A percentile compares a stretch with the other conserved stretches of the same genome.
These are phyloP conservation scores for Cadophora luteo-olivacea DNA, from an alignment of 2,329 filamentous ascomycete species.

Conservation along the genomic window DNA sequence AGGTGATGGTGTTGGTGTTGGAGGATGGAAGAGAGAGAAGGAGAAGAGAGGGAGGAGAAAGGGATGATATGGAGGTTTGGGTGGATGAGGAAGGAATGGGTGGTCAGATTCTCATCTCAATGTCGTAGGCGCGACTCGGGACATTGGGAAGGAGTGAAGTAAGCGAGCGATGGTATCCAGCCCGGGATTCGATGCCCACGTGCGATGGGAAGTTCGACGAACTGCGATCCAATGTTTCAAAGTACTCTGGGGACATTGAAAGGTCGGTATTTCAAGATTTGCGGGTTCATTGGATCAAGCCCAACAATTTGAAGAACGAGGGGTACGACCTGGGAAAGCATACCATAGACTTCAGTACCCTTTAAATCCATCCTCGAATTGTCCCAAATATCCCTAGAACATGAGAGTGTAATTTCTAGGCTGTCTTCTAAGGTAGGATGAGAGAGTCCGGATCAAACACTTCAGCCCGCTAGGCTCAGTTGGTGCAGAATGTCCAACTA, in stretches of 20 bases:
- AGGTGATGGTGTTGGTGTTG: conserved; percentile 24
- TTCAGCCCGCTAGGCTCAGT: too few species aligned
- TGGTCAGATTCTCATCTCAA: neutral
- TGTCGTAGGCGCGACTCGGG: neutral
- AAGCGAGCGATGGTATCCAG: neutral
- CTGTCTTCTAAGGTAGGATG: too few species aligned
- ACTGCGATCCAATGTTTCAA: neutral
- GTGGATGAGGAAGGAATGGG: conserved; percentile 2
- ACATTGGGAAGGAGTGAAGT: conserved; percentile 15
- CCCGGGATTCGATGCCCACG: neutral
- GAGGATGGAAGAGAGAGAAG: conserved; percentile 9
- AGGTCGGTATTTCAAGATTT: too few species aligned
- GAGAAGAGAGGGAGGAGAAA: conserved; percentile 18
- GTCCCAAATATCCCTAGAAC: too few species aligned
- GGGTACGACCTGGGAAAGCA: too few species aligned
- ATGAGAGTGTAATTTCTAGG: too few species aligned
- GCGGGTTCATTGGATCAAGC: too few species aligned
- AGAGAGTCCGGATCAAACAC: too few species aligned
- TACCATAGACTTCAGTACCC: too few species aligned
- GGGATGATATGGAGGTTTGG: neutral
- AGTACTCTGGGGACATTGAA: neutral
- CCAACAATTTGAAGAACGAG: too few species aligned
- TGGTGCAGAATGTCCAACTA: too few species aligned
- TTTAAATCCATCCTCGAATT: too few species aligned
- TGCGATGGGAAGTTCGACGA: neutral